Base-by-base conservation (phyloP, 768 basidiomycete genomes). In the Naganishia friedmannii region DNA sequence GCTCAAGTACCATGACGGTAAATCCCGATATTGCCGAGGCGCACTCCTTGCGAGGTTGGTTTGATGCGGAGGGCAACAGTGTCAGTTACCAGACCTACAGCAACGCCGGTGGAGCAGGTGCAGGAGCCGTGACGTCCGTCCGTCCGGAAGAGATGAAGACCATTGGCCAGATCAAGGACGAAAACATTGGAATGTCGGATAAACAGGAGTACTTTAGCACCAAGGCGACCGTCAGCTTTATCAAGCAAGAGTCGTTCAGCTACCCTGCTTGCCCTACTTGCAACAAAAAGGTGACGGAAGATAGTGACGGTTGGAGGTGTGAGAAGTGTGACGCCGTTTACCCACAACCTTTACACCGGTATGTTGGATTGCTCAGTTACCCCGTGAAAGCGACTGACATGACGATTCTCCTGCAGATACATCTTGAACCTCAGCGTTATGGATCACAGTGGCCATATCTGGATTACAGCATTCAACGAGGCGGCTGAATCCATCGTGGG, bases 401-500 rank as follows among this genome's bases (percentile, higher is more conserved):
- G 28, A 23, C 57, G 4, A 0, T 51, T 5, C 7, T 51, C 5
- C 60, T 23, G 37, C 72, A 84, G 83, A 72, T 84, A 84, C 77
- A 88, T 95, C 76, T 85, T 98, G 73, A 86, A 88, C 46, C 84
- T 96, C 83, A 91, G 90, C 56, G 88, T 92, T 2, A 86, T 91
- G n/a, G 96, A 99, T 80, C 86, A 88, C 83, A 90, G 92, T 21
- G 88, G 88, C 26, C 91, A 94, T 80, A 86, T 88, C 21, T 98
- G 95, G 95, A 83, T 97, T 54, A 91, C 91, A 72, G 92, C 90
- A 3, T 99, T 99, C 85, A 95, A 99, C 78, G 95, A 98, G 7
- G 87, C 89, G 39, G 96, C 93, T 5, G 80, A 87, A 65, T 82
- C 83, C 4, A 81, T 99, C 19, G 88, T 97, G 72, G 89, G 87